phyloP scores from a whole-genome alignment of 208 protist species.

The Tetramitus jugosus region DNA sequence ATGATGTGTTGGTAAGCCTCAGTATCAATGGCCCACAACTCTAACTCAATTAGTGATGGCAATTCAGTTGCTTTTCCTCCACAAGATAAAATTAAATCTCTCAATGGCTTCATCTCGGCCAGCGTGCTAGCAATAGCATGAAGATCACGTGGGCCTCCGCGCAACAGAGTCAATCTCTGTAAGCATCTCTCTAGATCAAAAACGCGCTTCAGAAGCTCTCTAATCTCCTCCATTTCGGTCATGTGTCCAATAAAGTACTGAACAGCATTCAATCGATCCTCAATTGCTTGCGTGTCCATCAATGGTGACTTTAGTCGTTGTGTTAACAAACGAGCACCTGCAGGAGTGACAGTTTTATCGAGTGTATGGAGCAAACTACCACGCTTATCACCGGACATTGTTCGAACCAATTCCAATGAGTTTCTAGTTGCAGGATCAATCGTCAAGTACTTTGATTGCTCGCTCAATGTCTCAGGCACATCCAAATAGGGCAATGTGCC shows the following conservation, averaged over 20 bases:
- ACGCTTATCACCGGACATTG: constrained; percentile 16
- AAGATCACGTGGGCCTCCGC: not conserved
- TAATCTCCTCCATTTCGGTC: not conserved
- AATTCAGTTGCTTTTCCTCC: not conserved
- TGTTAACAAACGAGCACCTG: constrained; percentile 31
- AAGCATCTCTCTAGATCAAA: constrained; percentile 6
- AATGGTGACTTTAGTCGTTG: constrained; percentile 25
- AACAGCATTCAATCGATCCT: constrained; percentile 11
- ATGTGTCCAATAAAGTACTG: not conserved
- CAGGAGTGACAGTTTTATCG: constrained; percentile 35
- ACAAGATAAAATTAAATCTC: not conserved
- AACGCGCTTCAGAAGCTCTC: not conserved
- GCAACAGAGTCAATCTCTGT: not conserved
- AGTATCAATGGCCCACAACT: no score
- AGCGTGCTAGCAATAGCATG: not conserved
- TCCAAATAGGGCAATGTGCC: constrained; percentile 19
- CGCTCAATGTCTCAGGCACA: not conserved
- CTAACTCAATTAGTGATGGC: not conserved
- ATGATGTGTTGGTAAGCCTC: no score
- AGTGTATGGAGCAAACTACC: constrained; percentile 31
- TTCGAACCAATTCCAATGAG: constrained; percentile 28
- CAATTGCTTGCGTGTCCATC: not conserved
- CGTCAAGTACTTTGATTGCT: no score
- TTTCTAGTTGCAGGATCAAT: constrained; percentile 23
- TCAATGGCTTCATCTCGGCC: not conserved